phyloP scores from a whole-genome alignment of 1,284 basidiomycete species.

The Cryptococcus maquisensis region DNA sequence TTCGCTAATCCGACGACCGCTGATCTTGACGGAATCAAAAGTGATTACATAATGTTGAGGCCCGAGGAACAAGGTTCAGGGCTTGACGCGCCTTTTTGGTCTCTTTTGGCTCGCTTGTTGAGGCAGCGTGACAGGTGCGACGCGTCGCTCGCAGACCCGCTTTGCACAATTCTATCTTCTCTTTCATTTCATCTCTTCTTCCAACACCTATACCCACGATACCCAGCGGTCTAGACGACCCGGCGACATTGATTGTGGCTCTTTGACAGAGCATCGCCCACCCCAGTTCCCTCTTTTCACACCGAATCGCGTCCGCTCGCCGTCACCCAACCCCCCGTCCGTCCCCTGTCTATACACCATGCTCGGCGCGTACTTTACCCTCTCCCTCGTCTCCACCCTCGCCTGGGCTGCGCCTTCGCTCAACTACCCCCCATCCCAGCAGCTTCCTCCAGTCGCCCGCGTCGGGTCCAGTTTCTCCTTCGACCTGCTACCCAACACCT shows the following conservation, averaged over 20 bases:
- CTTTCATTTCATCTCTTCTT: not conserved
- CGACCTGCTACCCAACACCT: conserved; percentile 16
- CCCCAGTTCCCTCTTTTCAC: not conserved
- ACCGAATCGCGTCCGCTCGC: too few relatives aligned
- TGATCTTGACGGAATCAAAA: not conserved
- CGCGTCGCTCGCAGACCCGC: not conserved
- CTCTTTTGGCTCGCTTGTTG: not conserved
- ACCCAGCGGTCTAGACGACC: conserved; percentile 1
- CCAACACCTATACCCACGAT: not conserved
- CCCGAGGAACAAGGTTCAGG: not conserved
- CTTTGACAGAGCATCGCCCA: conserved; percentile 13
- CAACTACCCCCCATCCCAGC: conserved; percentile 43
- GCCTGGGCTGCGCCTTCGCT: conserved; percentile 42
- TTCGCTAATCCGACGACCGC: too few relatives aligned
- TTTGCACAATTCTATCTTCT: not conserved
- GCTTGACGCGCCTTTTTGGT: not conserved
- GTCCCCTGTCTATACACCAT: conserved; percentile 2
- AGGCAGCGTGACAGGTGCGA: not conserved
- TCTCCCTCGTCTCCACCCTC: conserved; percentile 7
- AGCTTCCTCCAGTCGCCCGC: conserved; percentile 51
- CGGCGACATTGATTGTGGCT: conserved; percentile 10
- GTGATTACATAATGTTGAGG: not conserved
- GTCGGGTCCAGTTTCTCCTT: conserved; percentile 44
- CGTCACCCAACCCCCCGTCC: not conserved
- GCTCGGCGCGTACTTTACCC: conserved; percentile 7